Conservation (phyloP, 2,329 filamentous ascomycete genomes). For the Ophiostoma himal-ulmi region DNA sequence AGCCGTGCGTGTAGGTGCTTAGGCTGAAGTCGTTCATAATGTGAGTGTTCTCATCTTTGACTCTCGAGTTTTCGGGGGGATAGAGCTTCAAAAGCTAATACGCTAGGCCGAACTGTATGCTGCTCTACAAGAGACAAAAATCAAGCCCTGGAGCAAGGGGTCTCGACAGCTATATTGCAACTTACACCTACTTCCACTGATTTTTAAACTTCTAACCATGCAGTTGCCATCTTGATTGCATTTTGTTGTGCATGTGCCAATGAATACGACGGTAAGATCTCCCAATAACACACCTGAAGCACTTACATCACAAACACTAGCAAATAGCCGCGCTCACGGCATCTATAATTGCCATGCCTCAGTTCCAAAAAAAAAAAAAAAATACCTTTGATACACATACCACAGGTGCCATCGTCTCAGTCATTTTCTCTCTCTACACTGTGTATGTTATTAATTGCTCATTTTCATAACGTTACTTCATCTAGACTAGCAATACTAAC, state of each 20-base stretch:
- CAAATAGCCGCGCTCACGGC: constrained; percentile 39
- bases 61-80: not conserved
- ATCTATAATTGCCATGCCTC: constrained; percentile 40
- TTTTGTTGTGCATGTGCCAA: constrained; percentile 1
- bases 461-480: too few species aligned
- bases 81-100: not conserved
- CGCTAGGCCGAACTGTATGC: constrained; percentile 39
- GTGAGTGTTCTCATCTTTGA: not conserved
- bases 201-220: not conserved
- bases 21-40: not conserved
- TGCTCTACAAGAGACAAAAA: constrained; percentile 19
- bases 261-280: not conserved
- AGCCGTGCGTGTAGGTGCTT: not conserved
- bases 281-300: not conserved
- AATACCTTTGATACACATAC: constrained; percentile 37
- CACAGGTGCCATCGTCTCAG: not conserved
- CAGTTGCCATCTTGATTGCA: constrained; percentile 4
- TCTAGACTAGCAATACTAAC: not conserved
- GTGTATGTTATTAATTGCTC: not conserved
- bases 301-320: not conserved
- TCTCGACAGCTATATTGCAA: constrained; percentile 36
- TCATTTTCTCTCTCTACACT: not conserved
- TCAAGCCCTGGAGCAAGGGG: constrained; percentile 21
- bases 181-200: constrained; percentile 9
- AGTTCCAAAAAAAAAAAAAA: constrained; percentile 39